Base-by-base conservation (phyloP, 177 flowering plant species). In the Vitis hybrid region DNA sequence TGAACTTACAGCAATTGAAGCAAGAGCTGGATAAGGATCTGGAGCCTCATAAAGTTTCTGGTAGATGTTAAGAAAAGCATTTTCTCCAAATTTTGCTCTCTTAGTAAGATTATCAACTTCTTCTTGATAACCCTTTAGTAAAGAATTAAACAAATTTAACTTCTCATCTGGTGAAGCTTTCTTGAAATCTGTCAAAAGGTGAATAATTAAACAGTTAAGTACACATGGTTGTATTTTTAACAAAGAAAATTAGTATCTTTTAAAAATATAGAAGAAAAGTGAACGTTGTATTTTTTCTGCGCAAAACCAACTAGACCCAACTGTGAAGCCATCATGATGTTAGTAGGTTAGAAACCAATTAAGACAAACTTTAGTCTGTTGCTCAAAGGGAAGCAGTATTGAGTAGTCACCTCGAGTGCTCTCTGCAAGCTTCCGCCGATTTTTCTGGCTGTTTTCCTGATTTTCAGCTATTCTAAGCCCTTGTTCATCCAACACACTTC, bases 31-130 rank as follows among this genome's bases (percentile, higher is more conserved):
- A 80, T 89, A 96, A 65, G 99, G 99, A 84, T 96, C 99, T 59
- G 97, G 98, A 71, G 99, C 99, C 82, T 93, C 99, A 78, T 91
- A 96, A 63, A 96, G 89, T 76, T 96, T 96, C 75, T 96, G 99
- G 75, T 96, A 96, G 72, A 93, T 91, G 69, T 89, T 96, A 67
- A 93, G 98, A 72, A 96, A 96, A 62, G 98, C 97, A 91, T 96
- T 96, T 75, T 96, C 99, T 70, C 97, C 98, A 87, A 89, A 96
- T 70, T 96, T 96, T 26, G 98, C 99, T 79, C 97, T 85, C 80
- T 96, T 96, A 49, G 99, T 96, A 72, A 96, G 87, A 77, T 96
- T 96, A 74, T 96, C 99, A 75, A 96, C 97, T 82, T 96, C 99
- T 76, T 96, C 99, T 80, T 96, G 99, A 72, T 90, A 96, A 34